These are phyloP conservation scores for Striga asiatica DNA, from an alignment of 257 asterid genomes.

Conservation along the genomic window DNA sequence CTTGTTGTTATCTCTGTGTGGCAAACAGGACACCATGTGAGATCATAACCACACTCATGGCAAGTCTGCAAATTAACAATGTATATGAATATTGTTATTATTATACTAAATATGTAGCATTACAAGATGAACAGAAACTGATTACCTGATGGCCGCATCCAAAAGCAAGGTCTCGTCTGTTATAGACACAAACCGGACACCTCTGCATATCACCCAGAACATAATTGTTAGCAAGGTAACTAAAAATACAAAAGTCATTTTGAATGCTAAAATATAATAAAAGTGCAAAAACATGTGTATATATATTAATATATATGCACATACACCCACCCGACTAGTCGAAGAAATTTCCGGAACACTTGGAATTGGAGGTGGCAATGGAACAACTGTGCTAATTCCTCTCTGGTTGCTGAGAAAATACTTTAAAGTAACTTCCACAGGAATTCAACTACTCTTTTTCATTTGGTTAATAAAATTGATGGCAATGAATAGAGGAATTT, in stretches of 20 bases:
- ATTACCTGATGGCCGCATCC: conserved; percentile 53
- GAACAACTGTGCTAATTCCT: conserved; percentile 15
- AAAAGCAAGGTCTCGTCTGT: conserved; percentile 26
- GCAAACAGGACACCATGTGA: conserved; percentile 38
- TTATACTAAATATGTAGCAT: background rate
- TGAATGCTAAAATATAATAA: background rate
- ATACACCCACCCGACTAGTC: conserved; percentile 22
- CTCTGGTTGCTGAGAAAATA: conserved; percentile 29
- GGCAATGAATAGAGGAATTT: too few species aligned
- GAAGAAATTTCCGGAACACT: conserved; percentile 17
- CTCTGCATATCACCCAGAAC: conserved; percentile 19
- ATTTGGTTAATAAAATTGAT: background rate
- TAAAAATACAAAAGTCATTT: background rate
- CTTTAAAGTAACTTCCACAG: too few species aligned
- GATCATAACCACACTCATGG: conserved; percentile 29
- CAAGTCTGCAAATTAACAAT: conserved; percentile 27
- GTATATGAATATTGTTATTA: background rate
- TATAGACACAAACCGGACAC: conserved; percentile 38
- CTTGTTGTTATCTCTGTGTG: conserved; percentile 24
- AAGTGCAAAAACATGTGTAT: background rate
- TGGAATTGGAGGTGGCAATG: conserved; percentile 35
- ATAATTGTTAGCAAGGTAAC: background rate
- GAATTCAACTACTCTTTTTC: background rate
- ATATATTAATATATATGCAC: too few species aligned
- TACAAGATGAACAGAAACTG: background rate